Percentiles rank a stretch among this genome's conserved stretches.
These are phyloP conservation scores for Exserohilum turcica DNA, from an alignment of 2,329 filamentous ascomycete genomes.

Conservation along the genomic window DNA sequence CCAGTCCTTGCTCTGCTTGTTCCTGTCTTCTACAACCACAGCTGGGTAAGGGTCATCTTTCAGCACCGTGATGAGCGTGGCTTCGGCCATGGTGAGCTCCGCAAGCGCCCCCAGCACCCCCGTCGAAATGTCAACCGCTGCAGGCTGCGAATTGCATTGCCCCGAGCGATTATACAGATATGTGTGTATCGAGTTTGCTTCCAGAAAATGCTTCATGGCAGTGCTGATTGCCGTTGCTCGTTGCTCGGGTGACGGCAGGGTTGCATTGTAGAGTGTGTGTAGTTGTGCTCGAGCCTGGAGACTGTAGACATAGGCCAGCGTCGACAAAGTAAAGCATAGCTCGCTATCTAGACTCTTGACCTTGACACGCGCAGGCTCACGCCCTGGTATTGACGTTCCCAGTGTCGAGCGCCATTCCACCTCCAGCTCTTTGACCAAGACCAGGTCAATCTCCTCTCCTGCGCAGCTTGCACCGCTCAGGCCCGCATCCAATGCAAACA, in stretches of 20 bases:
- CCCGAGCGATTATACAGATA: conserved; percentile 67
- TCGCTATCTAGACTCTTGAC: conserved; percentile 81
- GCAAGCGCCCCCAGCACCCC: conserved; percentile 53
- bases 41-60: conserved; percentile 95
- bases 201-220: conserved; percentile 77
- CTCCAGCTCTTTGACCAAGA: conserved; percentile 70
- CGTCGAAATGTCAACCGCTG: conserved; percentile 50
- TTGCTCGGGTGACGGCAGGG: conserved; percentile 61
- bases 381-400: conserved; percentile 61
- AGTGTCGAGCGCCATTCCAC: conserved; percentile 83
- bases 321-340: conserved; percentile 76
- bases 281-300: conserved; percentile 74
- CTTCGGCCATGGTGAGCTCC: conserved; percentile 79
- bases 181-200: conserved; percentile 77
- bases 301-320: conserved; percentile 75
- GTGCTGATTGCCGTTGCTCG: conserved; percentile 71
- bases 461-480: conserved; percentile 62
- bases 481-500: conserved; percentile 76
- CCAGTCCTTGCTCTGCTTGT: conserved; percentile 87
- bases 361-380: conserved; percentile 69
- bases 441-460: conserved; percentile 69
- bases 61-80: conserved; percentile 83
- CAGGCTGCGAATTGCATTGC: conserved; percentile 42
- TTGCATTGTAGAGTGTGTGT: conserved; percentile 72
- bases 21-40: conserved; percentile 78